Conservation (phyloP, 1,284 basidiomycete species). For the Tylopilus sp. region DNA sequence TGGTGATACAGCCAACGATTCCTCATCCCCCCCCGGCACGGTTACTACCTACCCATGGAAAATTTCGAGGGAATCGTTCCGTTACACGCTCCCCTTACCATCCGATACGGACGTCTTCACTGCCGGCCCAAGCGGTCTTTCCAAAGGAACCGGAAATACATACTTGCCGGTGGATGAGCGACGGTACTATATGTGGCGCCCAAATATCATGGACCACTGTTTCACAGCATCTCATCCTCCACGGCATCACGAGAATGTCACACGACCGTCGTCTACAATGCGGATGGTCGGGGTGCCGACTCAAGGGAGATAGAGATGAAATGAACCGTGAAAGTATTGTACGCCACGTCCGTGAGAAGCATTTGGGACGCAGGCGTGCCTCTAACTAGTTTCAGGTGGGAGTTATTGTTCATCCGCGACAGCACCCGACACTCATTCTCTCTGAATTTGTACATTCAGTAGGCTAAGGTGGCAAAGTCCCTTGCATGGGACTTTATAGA, state of each 20-base stretch:
- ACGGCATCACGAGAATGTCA: conserved; percentile 1
- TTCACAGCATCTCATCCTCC: conserved; percentile 13
- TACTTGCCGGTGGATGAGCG: conserved; percentile 9
- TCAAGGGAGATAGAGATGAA: background rate
- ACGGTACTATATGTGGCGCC: conserved; percentile 5
- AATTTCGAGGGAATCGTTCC: background rate
- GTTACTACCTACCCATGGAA: background rate
- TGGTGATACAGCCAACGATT: background rate
- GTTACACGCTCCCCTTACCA: background rate
- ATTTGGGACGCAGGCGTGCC: conserved; percentile 21
- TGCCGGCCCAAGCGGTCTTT: background rate
- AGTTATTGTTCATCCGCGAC: background rate
- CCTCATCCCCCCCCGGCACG: background rate
- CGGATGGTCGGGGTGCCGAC: conserved; percentile 18
- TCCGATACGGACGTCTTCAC: background rate
- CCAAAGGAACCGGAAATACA: background rate
- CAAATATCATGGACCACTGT: conserved; percentile 3
- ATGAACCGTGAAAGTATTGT: conserved; percentile 26
- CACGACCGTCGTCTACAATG: background rate
- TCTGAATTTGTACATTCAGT: background rate
- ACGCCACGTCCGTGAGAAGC: conserved; percentile 24
- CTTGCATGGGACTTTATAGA: background rate
- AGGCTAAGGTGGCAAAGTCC: background rate
- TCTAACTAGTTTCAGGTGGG: conserved; percentile 1
- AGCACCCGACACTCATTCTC: background rate